Conservation (phyloP, 768 basidiomycete genomes). For the Leccinum obscurum region DNA sequence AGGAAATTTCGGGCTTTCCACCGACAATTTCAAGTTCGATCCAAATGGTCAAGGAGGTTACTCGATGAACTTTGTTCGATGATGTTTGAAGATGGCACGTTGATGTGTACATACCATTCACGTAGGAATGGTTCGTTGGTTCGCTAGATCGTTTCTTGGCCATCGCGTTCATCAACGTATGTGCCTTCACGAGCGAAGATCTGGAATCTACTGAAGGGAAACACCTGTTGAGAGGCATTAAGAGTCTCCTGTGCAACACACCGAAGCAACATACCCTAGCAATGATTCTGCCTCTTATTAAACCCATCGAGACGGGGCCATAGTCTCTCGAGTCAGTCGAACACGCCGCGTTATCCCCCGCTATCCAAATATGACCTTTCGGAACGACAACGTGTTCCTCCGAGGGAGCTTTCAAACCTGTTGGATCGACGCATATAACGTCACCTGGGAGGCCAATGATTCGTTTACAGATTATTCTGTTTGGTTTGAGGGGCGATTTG, state of each 20-base stretch:
- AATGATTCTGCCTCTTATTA: constrained; percentile 67
- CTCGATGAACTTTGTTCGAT: constrained; percentile 80
- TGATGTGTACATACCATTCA: neutral
- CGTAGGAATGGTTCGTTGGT: neutral
- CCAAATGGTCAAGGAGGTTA: constrained; percentile 96
- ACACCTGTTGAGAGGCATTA: constrained; percentile 25
- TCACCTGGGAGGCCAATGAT: constrained; percentile 91
- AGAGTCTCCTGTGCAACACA: neutral
- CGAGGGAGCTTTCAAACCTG: constrained; percentile 59
- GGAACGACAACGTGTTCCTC: constrained; percentile 79
- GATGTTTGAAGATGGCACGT: constrained; percentile 15
- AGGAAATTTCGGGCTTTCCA: constrained; percentile 94
- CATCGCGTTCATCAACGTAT: constrained; percentile 21
- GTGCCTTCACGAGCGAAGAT: constrained; percentile 24
- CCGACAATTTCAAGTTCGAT: constrained; percentile 95
- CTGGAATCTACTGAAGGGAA: constrained; percentile 32
- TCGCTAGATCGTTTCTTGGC: constrained; percentile 1
- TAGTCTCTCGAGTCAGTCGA: constrained; percentile 91
- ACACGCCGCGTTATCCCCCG: constrained; percentile 81
- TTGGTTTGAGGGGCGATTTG: constrained; percentile 67
- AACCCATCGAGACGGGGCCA: constrained; percentile 84
- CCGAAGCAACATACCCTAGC: constrained; percentile 52
- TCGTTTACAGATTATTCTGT: constrained; percentile 79
- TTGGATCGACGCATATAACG: constrained; percentile 85
- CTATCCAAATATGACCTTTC: constrained; percentile 85